Base-by-base conservation (phyloP, 805 yeast genomes). In the Suhomyces canberraensis region DNA sequence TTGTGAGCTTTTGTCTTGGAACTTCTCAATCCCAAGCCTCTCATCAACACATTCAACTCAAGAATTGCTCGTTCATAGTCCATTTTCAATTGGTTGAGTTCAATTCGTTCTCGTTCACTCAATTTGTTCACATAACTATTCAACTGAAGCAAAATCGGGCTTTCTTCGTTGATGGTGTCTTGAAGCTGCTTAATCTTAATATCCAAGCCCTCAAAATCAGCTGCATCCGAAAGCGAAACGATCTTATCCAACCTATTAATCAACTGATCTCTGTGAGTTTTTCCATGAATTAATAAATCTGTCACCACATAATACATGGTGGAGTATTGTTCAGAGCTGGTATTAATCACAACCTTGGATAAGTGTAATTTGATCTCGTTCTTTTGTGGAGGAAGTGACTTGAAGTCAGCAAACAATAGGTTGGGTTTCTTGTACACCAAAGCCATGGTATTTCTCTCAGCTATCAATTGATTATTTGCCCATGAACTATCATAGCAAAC, bases 401-500 rank as follows among this genome's bases (percentile, higher is more conserved):
- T 39, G 14, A 40, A 47, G n/a, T 46, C 64, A 36, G 71, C 58
- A 33, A 68, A 75, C 29, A 81, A 55, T 36, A 64, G 61, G 48
- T 81, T 80, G 1, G 84, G 84, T 33, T 66, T 65, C 8, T 65
- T 68, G 39, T 64, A 62, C 2, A 76, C 59, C 16, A 76, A 40
- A 2, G 75, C 80, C 62, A 51, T 56, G 1, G 69, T 50, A 18
- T 55, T 62, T 17, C 52, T 51, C 30, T 66, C 71, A n/a, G 58
- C 44, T 8, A 67, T 55, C 20, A 66, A 47, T 37, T 67, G 54
- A 19, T 58, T 47, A 25, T 45, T 37, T 4, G 41, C 42, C 39
- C 47, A 20, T 3, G 41, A 20, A 20, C 44, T 38, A 21, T 45
- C 43, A 24, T 45, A 45, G 44, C 85, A 78, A 15, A 81, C 66